Conservation (phyloP, 169 alveolate species). For the Babesia bigemina region DNA sequence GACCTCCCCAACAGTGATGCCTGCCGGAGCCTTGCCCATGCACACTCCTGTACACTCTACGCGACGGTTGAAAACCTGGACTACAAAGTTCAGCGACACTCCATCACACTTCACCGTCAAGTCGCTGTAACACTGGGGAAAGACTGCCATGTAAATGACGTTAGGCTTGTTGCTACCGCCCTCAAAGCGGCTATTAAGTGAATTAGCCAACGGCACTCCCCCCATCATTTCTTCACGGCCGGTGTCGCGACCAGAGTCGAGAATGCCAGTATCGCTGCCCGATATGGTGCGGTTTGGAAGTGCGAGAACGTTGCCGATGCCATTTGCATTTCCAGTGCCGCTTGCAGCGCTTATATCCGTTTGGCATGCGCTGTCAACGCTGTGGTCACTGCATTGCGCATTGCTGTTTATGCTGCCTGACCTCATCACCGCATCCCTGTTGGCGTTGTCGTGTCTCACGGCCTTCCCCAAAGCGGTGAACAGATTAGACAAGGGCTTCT, state of each 20-base stretch:
- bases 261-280: neutral
- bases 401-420: constrained; percentile 33
- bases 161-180: constrained; percentile 9
- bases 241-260: constrained; percentile 1
- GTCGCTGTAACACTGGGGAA: constrained; percentile 43
- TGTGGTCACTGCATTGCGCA: constrained; percentile 33
- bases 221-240: neutral
- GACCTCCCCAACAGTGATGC: constrained; percentile 32
- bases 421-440: constrained; percentile 13
- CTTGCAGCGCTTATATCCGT: neutral
- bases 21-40: constrained; percentile 49
- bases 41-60: constrained; percentile 47
- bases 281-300: neutral
- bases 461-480: constrained; percentile 34
- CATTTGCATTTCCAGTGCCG: neutral
- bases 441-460: constrained; percentile 22
- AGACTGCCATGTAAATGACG: constrained; percentile 44
- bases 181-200: neutral
- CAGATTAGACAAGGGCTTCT: constrained; percentile 49
- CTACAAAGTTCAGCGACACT: constrained; percentile 31
- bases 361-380: constrained; percentile 7
- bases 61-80: constrained; percentile 53
- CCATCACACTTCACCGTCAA: constrained; percentile 20
- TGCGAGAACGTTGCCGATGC: constrained; percentile 1
- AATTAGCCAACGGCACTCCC: neutral